phyloP scores from a whole-genome alignment of 352 stramenopile genomes.

The Phytophthora sp. region DNA sequence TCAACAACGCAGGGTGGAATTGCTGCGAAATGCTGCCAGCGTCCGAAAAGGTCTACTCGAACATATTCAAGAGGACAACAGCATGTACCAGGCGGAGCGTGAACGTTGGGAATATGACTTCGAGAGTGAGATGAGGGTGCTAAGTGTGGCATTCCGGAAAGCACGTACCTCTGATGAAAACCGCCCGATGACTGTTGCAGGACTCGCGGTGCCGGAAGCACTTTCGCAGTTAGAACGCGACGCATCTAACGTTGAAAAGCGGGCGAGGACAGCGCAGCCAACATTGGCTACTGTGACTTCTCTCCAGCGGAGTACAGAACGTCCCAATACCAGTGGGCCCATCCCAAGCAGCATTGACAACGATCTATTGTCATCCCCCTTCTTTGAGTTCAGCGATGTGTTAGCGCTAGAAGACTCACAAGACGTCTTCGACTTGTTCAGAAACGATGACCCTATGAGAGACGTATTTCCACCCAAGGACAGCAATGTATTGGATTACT shows the following conservation, averaged over 20 bases:
- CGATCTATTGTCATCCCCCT: background rate
- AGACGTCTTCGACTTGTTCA: slow-evolving; percentile 42
- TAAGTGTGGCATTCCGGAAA: slow-evolving; percentile 54
- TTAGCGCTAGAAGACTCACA: slow-evolving; percentile 43
- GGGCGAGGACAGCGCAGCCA: slow-evolving; percentile 51
- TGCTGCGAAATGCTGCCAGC: slow-evolving; percentile 44
- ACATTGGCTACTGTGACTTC: slow-evolving; percentile 7
- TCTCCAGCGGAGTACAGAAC: background rate
- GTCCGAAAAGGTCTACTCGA: slow-evolving; percentile 35
- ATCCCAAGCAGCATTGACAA: background rate
- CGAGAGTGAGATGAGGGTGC: slow-evolving; percentile 49
- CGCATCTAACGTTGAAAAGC: slow-evolving; percentile 44
- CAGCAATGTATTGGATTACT: background rate
- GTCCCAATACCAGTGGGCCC: slow-evolving; percentile 10
- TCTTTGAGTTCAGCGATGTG: slow-evolving; percentile 30
- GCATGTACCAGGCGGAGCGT: slow-evolving; percentile 40
- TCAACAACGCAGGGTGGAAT: slow-evolving; percentile 41
- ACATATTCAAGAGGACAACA: slow-evolving; percentile 26
- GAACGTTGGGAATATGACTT: slow-evolving; percentile 62
- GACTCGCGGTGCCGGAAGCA: slow-evolving; percentile 55
- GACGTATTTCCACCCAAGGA: slow-evolving; percentile 1
- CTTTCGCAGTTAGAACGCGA: slow-evolving; percentile 55
- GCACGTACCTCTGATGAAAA: slow-evolving; percentile 28
- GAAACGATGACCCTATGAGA: slow-evolving; percentile 7
- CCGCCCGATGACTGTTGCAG: slow-evolving; percentile 61